Conservation (phyloP, 495 filamentous ascomycete species). For the Darksidea phi region DNA sequence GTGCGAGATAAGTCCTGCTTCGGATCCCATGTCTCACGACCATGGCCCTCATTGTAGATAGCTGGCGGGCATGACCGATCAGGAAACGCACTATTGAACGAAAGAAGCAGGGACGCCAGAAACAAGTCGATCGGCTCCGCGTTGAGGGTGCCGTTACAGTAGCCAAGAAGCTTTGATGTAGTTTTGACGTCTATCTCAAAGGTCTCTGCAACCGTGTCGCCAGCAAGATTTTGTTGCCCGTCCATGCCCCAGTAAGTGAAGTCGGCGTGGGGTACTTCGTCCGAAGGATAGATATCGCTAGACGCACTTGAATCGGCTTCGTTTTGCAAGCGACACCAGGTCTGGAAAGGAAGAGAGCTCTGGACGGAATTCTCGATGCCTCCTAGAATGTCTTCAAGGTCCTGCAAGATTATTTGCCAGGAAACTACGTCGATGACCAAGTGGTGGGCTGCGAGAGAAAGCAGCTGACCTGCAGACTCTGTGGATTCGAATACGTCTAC, state of each 20-base stretch:
- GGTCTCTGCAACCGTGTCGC: not conserved
- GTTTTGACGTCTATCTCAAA: slow-evolving; percentile 1
- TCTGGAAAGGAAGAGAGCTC: slow-evolving; percentile 20
- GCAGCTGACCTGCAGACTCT: not conserved
- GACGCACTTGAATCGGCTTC: not conserved
- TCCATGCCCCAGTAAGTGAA: not conserved
- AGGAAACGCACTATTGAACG: slow-evolving; percentile 15
- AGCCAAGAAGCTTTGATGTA: not conserved
- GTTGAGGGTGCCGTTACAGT: not conserved
- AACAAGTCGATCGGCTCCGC: slow-evolving; percentile 23
- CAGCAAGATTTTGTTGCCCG: not conserved
- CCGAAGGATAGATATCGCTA: not conserved
- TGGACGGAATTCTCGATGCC: not conserved
- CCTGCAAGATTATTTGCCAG: slow-evolving; percentile 25
- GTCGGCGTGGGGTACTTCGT: not conserved
- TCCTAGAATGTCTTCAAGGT: slow-evolving; percentile 21
- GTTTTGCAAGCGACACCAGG: slow-evolving; percentile 16
- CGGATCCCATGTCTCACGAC: slow-evolving; percentile 23
- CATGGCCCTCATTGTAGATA: slow-evolving; percentile 1
- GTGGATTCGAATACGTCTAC: slow-evolving; percentile 19
- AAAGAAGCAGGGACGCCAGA: slow-evolving; percentile 11
- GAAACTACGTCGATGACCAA: slow-evolving; percentile 26
- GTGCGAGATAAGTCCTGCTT: slow-evolving; percentile 18
- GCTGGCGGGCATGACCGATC: slow-evolving; percentile 9
- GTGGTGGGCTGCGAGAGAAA: slow-evolving; percentile 24